Base-by-base conservation (phyloP, 768 basidiomycete species). In the Lepiota brunneoincarnata region DNA sequence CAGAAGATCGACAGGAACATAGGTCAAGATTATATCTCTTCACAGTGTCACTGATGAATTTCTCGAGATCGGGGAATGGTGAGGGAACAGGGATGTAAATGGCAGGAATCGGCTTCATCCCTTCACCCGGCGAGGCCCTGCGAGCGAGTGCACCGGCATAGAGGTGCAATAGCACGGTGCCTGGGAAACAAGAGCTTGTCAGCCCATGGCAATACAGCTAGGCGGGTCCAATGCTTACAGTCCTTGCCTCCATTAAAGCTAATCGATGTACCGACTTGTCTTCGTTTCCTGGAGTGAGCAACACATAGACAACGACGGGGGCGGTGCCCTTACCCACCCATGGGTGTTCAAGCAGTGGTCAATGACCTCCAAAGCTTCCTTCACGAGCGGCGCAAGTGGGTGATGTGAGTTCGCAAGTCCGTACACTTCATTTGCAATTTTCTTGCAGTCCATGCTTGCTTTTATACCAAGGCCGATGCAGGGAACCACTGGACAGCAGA, bases 191-290 rank as follows among this genome's bases (percentile, higher is more conserved):
- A 45, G 36, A 42, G 10, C 17, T 10, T 36, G 45, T 49, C 36
- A 57, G 45, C 56, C 50, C 10, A 15, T 21, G 41, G 44, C 18
- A 35, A 48, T 47, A 51, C 23, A 23, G 37, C n/a, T 41, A 14
- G 37, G 31, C 34, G 14, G 41, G 36, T 48, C n/a, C 36, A 37
- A 28, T 6, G 75, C 86, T 61, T 63, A 96, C 97, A 99, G 66
- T 99, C 97, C 69, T 99, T 99, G 49, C 97, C 97, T 9, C 97
- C 97, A 61, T 98, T 99, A 74, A 98, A 99, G 69, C 94, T 97
- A 56, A 99, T 77, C 2, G 94, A 87, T 3, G 94, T 72, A 51
- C 78, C 74, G 34, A 87, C 82, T 63, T 80, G 77, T 46, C 92
- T 91, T 67, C 20, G 54, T 53, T 49, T 49, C 49, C 57, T 60